Conservation (phyloP, 2,329 filamentous ascomycete species). For the Aspergillus sp. region DNA sequence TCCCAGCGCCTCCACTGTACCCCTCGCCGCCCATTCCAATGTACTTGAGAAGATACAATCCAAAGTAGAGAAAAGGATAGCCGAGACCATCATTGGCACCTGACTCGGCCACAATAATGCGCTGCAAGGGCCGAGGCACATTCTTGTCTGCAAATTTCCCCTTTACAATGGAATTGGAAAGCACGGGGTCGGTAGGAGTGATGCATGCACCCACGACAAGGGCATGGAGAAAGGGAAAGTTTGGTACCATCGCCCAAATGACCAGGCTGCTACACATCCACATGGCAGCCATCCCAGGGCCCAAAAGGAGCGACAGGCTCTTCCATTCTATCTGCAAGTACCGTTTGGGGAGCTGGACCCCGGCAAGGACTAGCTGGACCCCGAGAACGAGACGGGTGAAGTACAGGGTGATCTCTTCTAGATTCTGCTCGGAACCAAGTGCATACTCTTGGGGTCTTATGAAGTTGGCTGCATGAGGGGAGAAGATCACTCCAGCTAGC, state of each 20-base stretch:
- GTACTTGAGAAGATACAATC: slow-evolving; percentile 81
- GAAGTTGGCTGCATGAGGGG: slow-evolving; percentile 74
- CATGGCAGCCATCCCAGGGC: slow-evolving; percentile 83
- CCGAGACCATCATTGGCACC: slow-evolving; percentile 88
- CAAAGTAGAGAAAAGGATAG: slow-evolving; percentile 85
- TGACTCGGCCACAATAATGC: slow-evolving; percentile 78
- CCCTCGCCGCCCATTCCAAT: slow-evolving; percentile 59
- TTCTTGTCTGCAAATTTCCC: slow-evolving; percentile 92
- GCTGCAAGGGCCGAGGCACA: slow-evolving; percentile 77
- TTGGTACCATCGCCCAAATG: slow-evolving; percentile 73
- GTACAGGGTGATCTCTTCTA: slow-evolving; percentile 75
- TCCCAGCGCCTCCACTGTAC: slow-evolving; percentile 60
- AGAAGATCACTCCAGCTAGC: slow-evolving; percentile 75
- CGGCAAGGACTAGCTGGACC: slow-evolving; percentile 85
- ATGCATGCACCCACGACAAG: slow-evolving; percentile 81
- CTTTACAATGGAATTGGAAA: slow-evolving; percentile 89
- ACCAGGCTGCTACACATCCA: slow-evolving; percentile 80
- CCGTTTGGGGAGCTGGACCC: slow-evolving; percentile 80
- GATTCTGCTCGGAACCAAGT: slow-evolving; percentile 54
- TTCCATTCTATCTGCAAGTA: slow-evolving; percentile 81
- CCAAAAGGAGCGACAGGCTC: slow-evolving; percentile 71
- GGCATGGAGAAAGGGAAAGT: slow-evolving; percentile 73
- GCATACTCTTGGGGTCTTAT: slow-evolving; percentile 77
- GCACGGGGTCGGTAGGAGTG: slow-evolving; percentile 86
- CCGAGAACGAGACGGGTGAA: slow-evolving; percentile 87